A percentile compares a stretch with the other conserved stretches of the same genome.
Evolutionary conservation across 495 filamentous ascomycete genomes (phyloP).

Genomic region (Bacidia gigantensis): DNA sequence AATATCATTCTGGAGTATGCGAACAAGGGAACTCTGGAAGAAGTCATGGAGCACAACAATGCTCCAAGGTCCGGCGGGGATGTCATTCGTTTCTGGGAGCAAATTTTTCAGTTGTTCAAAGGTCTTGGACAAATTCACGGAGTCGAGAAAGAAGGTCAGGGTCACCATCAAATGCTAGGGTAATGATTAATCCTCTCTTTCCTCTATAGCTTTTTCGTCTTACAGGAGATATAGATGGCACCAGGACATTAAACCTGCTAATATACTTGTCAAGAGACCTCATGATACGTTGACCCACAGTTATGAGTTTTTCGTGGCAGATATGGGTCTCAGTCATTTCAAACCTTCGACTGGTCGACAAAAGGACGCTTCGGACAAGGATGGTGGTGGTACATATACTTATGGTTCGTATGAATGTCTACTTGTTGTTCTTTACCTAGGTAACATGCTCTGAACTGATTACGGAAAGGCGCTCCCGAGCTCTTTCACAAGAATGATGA

Average conservation of each 20-base stretch:
- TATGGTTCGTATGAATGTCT: conserved; percentile 18
- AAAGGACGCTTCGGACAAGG: conserved; percentile 17
- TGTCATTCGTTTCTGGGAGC: conserved; percentile 26
- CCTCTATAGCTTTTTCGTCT: too few species aligned
- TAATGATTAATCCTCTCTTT: neutral
- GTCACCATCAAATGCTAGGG: neutral
- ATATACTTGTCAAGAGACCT: conserved; percentile 26
- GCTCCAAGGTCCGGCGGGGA: conserved; percentile 21
- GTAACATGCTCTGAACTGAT: conserved; percentile 6
- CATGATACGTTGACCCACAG: conserved; percentile 17
- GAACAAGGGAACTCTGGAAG: conserved; percentile 25
- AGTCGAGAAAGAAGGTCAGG: neutral
- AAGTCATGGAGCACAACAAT: conserved; percentile 21
- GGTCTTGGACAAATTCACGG: neutral
- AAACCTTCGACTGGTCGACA: conserved; percentile 7
- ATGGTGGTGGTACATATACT: conserved; percentile 19
- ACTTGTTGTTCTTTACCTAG: neutral
- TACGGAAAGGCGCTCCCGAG: conserved; percentile 25
- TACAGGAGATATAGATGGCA: conserved; percentile 22
- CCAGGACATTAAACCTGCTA: conserved; percentile 29
- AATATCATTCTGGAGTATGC: conserved; percentile 32
- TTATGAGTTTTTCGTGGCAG: conserved; percentile 27
- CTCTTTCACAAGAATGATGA: conserved; percentile 18
- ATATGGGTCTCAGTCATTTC: conserved; percentile 26
- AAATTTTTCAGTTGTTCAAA: conserved; percentile 16